Conservation (phyloP, 257 asterid species). For the Nicotiana tomentosiformis region DNA sequence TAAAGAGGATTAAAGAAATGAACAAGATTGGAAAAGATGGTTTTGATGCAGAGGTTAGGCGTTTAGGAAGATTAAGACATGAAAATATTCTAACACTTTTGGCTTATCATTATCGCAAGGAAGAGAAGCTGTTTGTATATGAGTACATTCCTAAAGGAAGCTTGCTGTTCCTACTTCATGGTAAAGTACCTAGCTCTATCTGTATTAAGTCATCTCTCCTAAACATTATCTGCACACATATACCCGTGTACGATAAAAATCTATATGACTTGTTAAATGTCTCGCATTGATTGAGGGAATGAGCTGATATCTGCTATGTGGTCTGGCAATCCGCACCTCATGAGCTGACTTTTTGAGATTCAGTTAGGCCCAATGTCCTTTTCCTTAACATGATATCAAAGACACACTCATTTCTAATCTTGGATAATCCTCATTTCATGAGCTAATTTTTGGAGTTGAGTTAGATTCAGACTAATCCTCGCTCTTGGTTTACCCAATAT, state of each 20-base stretch:
- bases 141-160: constrained; percentile 62
- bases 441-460: no score
- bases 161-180: constrained; percentile 48
- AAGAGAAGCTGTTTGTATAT: constrained; percentile 69
- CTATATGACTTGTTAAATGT: not conserved
- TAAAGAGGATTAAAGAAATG: constrained; percentile 65
- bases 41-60: constrained; percentile 54
- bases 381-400: no score
- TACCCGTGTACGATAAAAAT: not conserved
- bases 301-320: no score
- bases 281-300: not conserved
- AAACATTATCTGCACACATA: no score
- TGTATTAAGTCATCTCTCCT: not conserved
- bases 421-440: no score
- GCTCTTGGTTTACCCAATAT: no score
- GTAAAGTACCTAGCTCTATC: constrained; percentile 24
- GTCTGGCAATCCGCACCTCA: no score
- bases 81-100: constrained; percentile 53
- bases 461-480: no score
- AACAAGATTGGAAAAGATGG: constrained; percentile 43
- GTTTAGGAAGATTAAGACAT: constrained; percentile 56
- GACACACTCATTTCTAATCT: no score
- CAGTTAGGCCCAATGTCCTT: not conserved
- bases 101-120: constrained; percentile 69
- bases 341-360: no score